Evolutionary conservation across 2,329 filamentous ascomycete species (phyloP).

Genomic region (Aspergillus melleus): DNA sequence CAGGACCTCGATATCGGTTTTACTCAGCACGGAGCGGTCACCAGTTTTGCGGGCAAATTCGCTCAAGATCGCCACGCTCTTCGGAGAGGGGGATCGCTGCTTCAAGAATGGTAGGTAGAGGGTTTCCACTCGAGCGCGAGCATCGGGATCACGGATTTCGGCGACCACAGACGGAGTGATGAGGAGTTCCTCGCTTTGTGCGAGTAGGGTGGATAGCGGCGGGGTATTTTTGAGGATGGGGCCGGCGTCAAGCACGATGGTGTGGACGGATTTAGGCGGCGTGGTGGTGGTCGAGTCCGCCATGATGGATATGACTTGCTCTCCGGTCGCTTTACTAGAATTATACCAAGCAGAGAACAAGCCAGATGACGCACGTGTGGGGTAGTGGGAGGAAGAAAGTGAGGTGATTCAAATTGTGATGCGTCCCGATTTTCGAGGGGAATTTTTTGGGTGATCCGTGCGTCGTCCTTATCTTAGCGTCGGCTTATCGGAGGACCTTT

Average conservation of each 20-base stretch:
- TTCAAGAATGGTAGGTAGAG: slow-evolving; percentile 82
- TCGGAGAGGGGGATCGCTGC: slow-evolving; percentile 69
- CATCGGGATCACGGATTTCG: slow-evolving; percentile 83
- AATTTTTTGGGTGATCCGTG: slow-evolving; percentile 37
- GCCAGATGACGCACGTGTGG: not conserved
- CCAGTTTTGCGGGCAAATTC: slow-evolving; percentile 89
- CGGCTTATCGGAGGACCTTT: slow-evolving; percentile 4
- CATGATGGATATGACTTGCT: slow-evolving; percentile 16
- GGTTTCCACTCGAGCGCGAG: slow-evolving; percentile 77
- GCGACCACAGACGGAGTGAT: slow-evolving; percentile 83
- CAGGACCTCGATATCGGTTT: slow-evolving; percentile 83
- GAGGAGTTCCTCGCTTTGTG: slow-evolving; percentile 72
- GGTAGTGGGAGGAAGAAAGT: slow-evolving; percentile 1
- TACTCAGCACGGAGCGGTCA: slow-evolving; percentile 83
- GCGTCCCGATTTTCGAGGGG: slow-evolving; percentile 1
- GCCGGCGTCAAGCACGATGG: slow-evolving; percentile 84
- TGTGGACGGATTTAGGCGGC: slow-evolving; percentile 68
- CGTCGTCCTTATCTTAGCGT: slow-evolving; percentile 41
- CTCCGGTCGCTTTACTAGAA: not conserved
- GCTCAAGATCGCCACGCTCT: slow-evolving; percentile 75
- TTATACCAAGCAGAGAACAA: not conserved
- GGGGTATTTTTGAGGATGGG: slow-evolving; percentile 94
- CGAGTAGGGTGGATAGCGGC: slow-evolving; percentile 75
- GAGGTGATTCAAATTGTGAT: not conserved
- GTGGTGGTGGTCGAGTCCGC: slow-evolving; percentile 21